Evolutionary conservation across 768 basidiomycete species (phyloP).

Genomic region (Trametes cubensis): DNA sequence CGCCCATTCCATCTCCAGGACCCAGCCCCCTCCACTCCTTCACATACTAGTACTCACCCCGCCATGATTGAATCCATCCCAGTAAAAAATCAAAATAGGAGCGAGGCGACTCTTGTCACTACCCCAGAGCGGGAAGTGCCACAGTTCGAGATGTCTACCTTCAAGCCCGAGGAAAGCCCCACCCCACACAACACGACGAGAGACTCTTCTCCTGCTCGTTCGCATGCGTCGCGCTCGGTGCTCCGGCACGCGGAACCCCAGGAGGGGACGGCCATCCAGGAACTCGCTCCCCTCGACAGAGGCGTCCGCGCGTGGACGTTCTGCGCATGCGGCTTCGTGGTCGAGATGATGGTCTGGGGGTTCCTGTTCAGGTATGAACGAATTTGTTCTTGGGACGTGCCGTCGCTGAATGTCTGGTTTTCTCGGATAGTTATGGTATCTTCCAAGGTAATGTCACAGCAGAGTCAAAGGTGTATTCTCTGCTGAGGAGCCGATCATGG

Average conservation of each 20-base stretch:
- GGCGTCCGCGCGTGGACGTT: slow-evolving; percentile 30
- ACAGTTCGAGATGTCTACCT: slow-evolving; percentile 4
- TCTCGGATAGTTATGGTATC: slow-evolving; percentile 25
- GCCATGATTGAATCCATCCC: background rate
- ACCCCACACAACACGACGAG: background rate
- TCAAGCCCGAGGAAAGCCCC: background rate
- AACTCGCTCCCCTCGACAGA: slow-evolving; percentile 26
- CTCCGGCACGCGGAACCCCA: slow-evolving; percentile 15
- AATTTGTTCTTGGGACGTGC: background rate
- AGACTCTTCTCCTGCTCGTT: slow-evolving; percentile 3
- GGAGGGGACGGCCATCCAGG: slow-evolving; percentile 22
- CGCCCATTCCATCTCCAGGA: background rate
- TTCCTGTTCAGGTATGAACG: slow-evolving; percentile 25
- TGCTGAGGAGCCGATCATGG: background rate
- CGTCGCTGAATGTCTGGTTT: background rate
- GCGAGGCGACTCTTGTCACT: background rate
- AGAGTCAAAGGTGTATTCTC: background rate
- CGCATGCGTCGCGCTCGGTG: slow-evolving; percentile 8
- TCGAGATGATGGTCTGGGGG: slow-evolving; percentile 30
- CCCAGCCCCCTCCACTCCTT: background rate
- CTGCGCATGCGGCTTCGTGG: slow-evolving; percentile 26
- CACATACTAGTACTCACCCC: background rate
- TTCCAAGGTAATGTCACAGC: slow-evolving; percentile 23
- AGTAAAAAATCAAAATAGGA: background rate
- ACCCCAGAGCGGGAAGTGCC: background rate